A percentile compares a stretch with the other conserved stretches of the same genome.
These are phyloP conservation scores for Aspergillus costaricaensis DNA, from an alignment of 2,329 filamentous ascomycete species.

Conservation along the genomic window DNA sequence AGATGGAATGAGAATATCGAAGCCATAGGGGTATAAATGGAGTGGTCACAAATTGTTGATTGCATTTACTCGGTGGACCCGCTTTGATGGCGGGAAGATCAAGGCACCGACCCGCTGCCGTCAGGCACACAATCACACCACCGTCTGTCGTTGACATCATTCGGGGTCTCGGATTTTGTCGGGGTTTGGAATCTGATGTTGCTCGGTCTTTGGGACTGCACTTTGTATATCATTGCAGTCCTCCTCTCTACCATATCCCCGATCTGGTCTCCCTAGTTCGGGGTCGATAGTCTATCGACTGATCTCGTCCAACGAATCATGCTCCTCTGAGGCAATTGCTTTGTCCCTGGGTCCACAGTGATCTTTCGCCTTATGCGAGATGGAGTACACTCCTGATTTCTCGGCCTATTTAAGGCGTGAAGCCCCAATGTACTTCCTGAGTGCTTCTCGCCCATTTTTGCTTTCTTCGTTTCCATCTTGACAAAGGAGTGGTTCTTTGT, in stretches of 20 bases:
- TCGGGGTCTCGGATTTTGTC: not conserved
- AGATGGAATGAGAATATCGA: no score
- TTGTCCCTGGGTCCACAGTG: not conserved
- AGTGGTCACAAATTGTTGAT: not conserved
- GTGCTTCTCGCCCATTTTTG: not conserved
- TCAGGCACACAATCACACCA: not conserved
- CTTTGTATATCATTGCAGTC: not conserved
- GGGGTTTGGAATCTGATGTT: not conserved
- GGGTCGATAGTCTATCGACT: not conserved
- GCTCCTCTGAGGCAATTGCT: not conserved
- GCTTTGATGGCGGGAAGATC: conserved; percentile 6
- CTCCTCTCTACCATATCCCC: not conserved
- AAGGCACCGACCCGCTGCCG: conserved; percentile 2
- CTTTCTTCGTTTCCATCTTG: not conserved
- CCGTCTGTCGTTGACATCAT: conserved; percentile 1
- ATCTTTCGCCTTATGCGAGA: not conserved
- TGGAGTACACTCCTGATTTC: not conserved
- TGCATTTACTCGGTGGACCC: not conserved
- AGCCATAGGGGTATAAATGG: not conserved
- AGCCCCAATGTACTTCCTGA: not conserved
- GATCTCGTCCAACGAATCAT: not conserved
- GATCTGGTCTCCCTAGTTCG: not conserved
- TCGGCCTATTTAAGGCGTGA: not conserved
- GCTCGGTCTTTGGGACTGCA: not conserved
- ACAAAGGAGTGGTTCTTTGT: not conserved